Evolutionary conservation across 768 basidiomycete genomes (phyloP).

Genomic region (Cystofilobasidium ferigula): DNA sequence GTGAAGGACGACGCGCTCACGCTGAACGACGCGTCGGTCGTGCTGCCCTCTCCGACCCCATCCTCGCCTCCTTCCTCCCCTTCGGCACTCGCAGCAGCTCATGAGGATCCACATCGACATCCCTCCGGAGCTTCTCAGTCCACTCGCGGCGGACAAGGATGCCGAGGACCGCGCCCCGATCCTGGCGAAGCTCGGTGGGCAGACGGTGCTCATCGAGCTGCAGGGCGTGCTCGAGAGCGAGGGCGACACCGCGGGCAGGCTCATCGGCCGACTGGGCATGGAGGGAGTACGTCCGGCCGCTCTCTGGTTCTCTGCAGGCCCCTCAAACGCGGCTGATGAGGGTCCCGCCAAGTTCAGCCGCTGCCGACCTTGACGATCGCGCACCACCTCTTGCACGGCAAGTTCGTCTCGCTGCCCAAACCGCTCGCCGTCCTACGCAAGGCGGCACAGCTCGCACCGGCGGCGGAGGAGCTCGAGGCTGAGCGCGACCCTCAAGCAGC

Average conservation of each 20-base stretch:
- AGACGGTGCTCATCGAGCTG: constrained; percentile 72
- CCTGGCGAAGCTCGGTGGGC: constrained; percentile 62
- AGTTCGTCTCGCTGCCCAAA: constrained; percentile 60
- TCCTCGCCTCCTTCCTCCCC: no score
- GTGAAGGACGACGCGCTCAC: no score
- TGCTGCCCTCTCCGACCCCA: no score
- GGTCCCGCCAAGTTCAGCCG: constrained; percentile 47
- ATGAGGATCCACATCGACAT: constrained; percentile 27
- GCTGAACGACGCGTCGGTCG: no score
- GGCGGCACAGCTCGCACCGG: constrained; percentile 16
- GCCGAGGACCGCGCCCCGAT: background rate
- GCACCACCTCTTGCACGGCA: constrained; percentile 83
- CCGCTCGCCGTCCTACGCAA: constrained; percentile 62
- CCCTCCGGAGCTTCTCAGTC: constrained; percentile 22
- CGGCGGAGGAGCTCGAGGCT: constrained; percentile 22
- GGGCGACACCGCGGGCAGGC: constrained; percentile 53
- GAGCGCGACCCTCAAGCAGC: constrained; percentile 26
- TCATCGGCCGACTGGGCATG: constrained; percentile 66
- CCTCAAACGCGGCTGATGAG: background rate
- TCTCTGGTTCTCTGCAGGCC: constrained; percentile 2
- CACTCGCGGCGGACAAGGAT: background rate
- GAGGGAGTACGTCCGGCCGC: constrained; percentile 41
- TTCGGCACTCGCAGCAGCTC: no score
- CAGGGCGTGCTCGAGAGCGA: constrained; percentile 71
- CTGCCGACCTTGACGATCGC: constrained; percentile 65